Evolutionary conservation across 495 filamentous ascomycete species (phyloP).

Genomic region (Neurospora sp.): DNA sequence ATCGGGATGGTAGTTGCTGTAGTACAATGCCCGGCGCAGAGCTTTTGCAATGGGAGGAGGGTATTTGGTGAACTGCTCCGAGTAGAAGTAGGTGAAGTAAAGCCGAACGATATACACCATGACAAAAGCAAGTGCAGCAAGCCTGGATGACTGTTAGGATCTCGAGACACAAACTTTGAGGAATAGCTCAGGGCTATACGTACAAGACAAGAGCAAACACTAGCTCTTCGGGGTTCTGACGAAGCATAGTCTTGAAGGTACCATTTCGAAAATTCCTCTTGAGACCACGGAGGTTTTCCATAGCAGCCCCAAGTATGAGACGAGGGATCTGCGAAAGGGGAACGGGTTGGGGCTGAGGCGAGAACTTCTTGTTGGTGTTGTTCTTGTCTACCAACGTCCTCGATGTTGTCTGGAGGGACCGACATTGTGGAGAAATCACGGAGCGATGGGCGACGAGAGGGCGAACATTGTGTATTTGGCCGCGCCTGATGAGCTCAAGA

Average conservation of each 20-base stretch:
- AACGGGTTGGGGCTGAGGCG: constrained; percentile 8
- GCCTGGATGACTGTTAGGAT: constrained; percentile 10
- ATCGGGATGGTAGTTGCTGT: constrained; percentile 62
- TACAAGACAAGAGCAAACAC: constrained; percentile 22
- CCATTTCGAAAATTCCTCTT: constrained; percentile 23
- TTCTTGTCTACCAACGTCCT: background rate
- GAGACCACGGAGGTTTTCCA: constrained; percentile 22
- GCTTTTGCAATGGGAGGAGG: constrained; percentile 69
- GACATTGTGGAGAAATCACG: constrained; percentile 4
- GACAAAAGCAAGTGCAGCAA: constrained; percentile 39
- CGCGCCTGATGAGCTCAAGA: background rate
- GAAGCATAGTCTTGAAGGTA: constrained; percentile 22
- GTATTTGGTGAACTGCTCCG: constrained; percentile 48
- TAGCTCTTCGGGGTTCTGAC: constrained; percentile 31
- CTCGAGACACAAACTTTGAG: too few relatives aligned
- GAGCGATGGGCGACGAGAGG: background rate
- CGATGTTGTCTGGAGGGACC: constrained; percentile 13
- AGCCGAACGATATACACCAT: constrained; percentile 49
- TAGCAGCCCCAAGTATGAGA: constrained; percentile 21
- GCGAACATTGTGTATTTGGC: background rate
- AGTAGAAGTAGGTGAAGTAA: constrained; percentile 60
- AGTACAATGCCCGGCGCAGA: constrained; percentile 80
- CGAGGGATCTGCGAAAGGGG: constrained; percentile 9
- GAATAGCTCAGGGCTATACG: background rate
- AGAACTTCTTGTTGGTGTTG: constrained; percentile 12